Conservation (phyloP, 495 filamentous ascomycete genomes). For the Cercophora sp. region DNA sequence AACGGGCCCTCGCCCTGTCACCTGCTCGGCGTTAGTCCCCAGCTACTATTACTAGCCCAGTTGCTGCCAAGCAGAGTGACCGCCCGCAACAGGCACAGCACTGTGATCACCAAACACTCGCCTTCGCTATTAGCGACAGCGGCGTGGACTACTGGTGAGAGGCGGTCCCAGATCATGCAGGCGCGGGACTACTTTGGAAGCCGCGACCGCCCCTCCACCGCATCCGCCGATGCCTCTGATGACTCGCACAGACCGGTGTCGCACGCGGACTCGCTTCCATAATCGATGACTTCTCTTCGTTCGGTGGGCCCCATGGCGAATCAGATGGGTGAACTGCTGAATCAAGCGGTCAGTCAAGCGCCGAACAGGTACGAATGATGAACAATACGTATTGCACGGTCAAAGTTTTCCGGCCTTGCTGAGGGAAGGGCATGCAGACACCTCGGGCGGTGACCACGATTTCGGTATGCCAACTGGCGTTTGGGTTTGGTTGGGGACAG, state of each 20-base stretch:
- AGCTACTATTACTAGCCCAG: not conserved
- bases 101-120: not conserved
- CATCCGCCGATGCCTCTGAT: not conserved
- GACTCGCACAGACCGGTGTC: not conserved
- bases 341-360: not conserved
- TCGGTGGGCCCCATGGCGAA: not conserved
- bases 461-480: not conserved
- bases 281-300: not conserved
- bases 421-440: too few species aligned
- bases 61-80: not conserved
- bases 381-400: too few species aligned
- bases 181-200: constrained; percentile 2
- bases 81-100: not conserved
- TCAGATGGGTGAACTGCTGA: not conserved
- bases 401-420: too few species aligned
- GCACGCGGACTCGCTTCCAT: not conserved
- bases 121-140: not conserved
- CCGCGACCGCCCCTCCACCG: not conserved
- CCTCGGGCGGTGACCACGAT: not conserved
- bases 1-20: not conserved
- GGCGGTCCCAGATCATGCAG: constrained; percentile 2
- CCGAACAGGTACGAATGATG: too few species aligned
- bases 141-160: not conserved
- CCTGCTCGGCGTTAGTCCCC: not conserved
- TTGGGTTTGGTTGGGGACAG: not conserved